phyloP scores from a whole-genome alignment of 129 eudicot species.

The Pittosporum tobira region DNA sequence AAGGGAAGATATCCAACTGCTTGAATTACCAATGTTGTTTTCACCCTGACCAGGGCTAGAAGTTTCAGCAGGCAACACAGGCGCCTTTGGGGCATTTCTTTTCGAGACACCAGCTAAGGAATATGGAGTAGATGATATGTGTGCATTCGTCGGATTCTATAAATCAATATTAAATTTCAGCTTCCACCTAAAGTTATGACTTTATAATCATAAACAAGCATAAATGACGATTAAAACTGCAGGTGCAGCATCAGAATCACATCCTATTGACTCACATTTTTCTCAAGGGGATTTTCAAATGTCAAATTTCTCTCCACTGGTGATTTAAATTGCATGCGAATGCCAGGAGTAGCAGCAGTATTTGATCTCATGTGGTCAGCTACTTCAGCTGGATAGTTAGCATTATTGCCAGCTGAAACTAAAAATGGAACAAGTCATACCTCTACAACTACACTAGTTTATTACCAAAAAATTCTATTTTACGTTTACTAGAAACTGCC shows the following conservation, averaged over 20 bases:
- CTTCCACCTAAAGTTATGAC: no score
- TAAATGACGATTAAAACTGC: not conserved
- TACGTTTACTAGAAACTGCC: not conserved
- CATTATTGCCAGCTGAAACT: conserved; percentile 39
- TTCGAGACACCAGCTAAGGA: conserved; percentile 40
- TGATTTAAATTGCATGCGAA: conserved; percentile 65
- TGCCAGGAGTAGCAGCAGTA: conserved; percentile 53
- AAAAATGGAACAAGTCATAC: conserved; percentile 18
- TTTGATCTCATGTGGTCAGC: conserved; percentile 58
- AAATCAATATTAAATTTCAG: conserved; percentile 8
- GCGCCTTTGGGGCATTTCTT: conserved; percentile 52
- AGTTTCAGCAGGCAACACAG: conserved; percentile 52
- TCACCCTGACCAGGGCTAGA: conserved; percentile 52
- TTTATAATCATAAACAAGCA: not conserved
- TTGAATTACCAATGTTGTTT: conserved; percentile 49
- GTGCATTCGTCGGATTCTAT: conserved; percentile 36
- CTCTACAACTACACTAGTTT: no score
- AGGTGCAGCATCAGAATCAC: not conserved
- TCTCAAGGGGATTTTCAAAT: conserved; percentile 49
- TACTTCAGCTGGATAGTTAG: conserved; percentile 45
- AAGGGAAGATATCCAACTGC: conserved; percentile 88
- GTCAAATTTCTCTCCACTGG: conserved; percentile 40
- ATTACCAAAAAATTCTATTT: no score
- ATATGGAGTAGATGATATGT: conserved; percentile 55
- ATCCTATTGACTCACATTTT: conserved; percentile 38